phyloP scores from a whole-genome alignment of 768 basidiomycete genomes.

The Suillus clintonianus region DNA sequence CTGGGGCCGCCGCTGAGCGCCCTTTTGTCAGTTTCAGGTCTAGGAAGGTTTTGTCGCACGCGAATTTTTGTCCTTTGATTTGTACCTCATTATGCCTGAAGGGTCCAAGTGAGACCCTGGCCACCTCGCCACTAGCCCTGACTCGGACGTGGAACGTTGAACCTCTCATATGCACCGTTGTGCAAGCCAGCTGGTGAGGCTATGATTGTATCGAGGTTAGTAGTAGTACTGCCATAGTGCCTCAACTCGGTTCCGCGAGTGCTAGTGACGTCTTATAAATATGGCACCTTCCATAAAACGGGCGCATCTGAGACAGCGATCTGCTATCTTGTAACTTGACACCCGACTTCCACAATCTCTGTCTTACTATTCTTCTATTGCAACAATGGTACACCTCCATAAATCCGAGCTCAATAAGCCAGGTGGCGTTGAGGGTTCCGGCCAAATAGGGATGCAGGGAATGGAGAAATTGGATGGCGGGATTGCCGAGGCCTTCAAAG shows the following conservation, averaged over 20 bases:
- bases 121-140: not conserved
- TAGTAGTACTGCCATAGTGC: too few relatives aligned
- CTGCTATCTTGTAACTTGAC: not conserved
- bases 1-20: not conserved
- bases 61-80: not conserved
- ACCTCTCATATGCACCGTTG: not conserved
- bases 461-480: not conserved
- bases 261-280: not conserved
- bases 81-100: not conserved
- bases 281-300: not conserved
- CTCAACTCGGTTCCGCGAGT: too few relatives aligned
- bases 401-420: conserved; percentile 2
- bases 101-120: not conserved
- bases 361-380: not conserved
- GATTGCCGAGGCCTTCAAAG: not conserved
- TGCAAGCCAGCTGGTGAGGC: not conserved
- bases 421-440: not conserved
- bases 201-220: too few relatives aligned
- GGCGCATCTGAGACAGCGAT: not conserved
- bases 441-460: not conserved
- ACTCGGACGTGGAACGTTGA: too few relatives aligned
- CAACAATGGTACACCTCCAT: not conserved
- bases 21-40: not conserved
- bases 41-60: not conserved
- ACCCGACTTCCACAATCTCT: not conserved